Conservation (phyloP, 768 basidiomycete species). For the Crepidotus variabilis region DNA sequence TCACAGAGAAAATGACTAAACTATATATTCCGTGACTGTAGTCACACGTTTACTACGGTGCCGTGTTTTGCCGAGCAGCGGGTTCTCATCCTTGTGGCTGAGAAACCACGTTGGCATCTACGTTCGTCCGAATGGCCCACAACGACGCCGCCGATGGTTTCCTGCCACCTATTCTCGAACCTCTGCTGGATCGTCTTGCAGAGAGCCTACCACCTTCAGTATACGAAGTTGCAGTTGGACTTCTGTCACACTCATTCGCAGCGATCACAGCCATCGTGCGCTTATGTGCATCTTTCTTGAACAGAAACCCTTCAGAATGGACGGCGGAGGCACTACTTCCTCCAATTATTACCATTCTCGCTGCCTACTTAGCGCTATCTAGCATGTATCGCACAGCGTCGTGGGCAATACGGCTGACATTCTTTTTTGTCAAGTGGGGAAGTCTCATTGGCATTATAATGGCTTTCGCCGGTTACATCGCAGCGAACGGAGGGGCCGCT, state of each 20-base stretch:
- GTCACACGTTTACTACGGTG: background rate
- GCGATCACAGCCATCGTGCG: conserved; percentile 45
- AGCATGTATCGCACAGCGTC: conserved; percentile 77
- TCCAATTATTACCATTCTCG: conserved; percentile 67
- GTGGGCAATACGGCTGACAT: conserved; percentile 62
- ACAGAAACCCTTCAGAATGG: conserved; percentile 57
- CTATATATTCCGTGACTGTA: background rate
- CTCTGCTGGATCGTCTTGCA: conserved; percentile 50
- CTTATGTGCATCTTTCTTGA: conserved; percentile 43
- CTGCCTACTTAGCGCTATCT: conserved; percentile 72
- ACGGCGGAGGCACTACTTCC: conserved; percentile 66
- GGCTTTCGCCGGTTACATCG: conserved; percentile 53
- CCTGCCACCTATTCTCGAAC: conserved; percentile 49
- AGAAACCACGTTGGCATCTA: background rate
- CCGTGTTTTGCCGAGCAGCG: background rate
- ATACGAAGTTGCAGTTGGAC: conserved; percentile 45
- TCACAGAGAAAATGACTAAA: background rate
- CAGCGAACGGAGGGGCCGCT: conserved; percentile 33
- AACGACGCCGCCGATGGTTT: conserved; percentile 21
- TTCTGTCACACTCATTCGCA: conserved; percentile 50
- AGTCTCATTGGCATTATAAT: conserved; percentile 49
- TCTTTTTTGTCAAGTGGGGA: conserved; percentile 81
- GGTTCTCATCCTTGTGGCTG: background rate
- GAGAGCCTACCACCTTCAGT: conserved; percentile 53
- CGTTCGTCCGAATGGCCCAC: conserved; percentile 5